Evolutionary conservation across 1,284 basidiomycete species (phyloP), one percentile per base, ranked within the genome.

Genomic region (Quambalaria eucalypti): DNA sequence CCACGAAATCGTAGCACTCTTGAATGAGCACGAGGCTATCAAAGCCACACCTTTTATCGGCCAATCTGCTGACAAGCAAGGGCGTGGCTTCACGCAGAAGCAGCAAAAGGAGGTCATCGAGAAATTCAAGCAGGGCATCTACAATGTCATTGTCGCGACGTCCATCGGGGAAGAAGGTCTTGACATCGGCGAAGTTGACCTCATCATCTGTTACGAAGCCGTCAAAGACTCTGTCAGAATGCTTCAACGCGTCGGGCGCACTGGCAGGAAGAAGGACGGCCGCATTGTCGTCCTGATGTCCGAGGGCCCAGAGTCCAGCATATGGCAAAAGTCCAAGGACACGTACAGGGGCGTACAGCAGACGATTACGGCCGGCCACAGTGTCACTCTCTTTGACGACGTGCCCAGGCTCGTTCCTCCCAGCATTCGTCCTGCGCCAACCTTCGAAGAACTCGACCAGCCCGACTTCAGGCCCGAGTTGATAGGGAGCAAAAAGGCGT

Each of bases 101-200:
- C 86, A 93, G 64, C 95, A 98, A 76, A 81, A 93, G 44, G 56
- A 90, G 85, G 80, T 87, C 31, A 88, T 98, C 65, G 78, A 83
- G 54, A 83, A 85, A 57, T 98, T 98, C 80, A 92, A 92, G 76
- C 78, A 79, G 2, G 90, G 90, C 29, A 85, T 85, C 55, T 90
- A 83, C 77, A 97, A 98, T 66, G 85, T 97, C 29, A 80, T 99
- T 4, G 93, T 99, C 1, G 87, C 93, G 0, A 98, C 95, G 0
- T 95, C 88, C 2, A 91, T 99, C 56, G 95, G 95, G 28, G 95
- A 99, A 78, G 95, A 99, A 77, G 95, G 95, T 59, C 80, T 99
- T n/a, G 95, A 99, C 75, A 98, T 99, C 56, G 95, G 95, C 47
- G 92, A 96, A 71, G 87, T 99, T n/a, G 95, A 99, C 74, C 81